A percentile compares a stretch with the other conserved stretches of the same genome.
Conservation (phyloP, 495 filamentous ascomycete species). For the Aspergillus nanangensis region DNA sequence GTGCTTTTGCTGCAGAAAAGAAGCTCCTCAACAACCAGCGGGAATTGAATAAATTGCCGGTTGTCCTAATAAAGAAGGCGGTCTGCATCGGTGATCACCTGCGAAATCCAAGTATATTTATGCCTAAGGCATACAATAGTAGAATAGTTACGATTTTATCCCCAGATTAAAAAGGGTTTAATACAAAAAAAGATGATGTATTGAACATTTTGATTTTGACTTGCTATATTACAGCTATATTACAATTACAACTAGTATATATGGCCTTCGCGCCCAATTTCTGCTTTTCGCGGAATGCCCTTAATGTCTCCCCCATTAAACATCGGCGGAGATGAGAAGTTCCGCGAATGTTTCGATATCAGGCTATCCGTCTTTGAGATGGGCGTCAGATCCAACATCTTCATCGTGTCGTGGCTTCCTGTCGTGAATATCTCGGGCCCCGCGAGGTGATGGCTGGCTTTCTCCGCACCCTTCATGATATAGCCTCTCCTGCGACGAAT, state of each 20-base stretch:
- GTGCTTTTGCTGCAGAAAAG: neutral
- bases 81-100: too few species aligned
- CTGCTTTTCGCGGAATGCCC: constrained; percentile 44
- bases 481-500: constrained; percentile 37
- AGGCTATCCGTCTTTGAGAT: constrained; percentile 22
- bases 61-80: too few species aligned
- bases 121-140: too few species aligned
- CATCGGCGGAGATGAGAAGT: constrained; percentile 23
- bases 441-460: constrained; percentile 27
- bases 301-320: constrained; percentile 36
- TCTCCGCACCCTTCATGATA: constrained; percentile 32
- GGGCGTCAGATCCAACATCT: constrained; percentile 30
- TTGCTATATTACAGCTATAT: neutral
- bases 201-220: too few species aligned
- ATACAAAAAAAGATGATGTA: constrained; percentile 2
- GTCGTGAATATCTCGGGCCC: constrained; percentile 31
- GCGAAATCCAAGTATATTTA: too few species aligned
- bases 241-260: constrained; percentile 30
- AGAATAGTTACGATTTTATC: too few species aligned
- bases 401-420: constrained; percentile 14
- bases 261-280: constrained; percentile 39
- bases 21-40: too few species aligned
- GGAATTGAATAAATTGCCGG: too few species aligned
- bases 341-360: constrained; percentile 22
- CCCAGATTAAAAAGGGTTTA: too few species aligned